phyloP scores from a whole-genome alignment of 495 filamentous ascomycete genomes.

The Penicillium salamii region DNA sequence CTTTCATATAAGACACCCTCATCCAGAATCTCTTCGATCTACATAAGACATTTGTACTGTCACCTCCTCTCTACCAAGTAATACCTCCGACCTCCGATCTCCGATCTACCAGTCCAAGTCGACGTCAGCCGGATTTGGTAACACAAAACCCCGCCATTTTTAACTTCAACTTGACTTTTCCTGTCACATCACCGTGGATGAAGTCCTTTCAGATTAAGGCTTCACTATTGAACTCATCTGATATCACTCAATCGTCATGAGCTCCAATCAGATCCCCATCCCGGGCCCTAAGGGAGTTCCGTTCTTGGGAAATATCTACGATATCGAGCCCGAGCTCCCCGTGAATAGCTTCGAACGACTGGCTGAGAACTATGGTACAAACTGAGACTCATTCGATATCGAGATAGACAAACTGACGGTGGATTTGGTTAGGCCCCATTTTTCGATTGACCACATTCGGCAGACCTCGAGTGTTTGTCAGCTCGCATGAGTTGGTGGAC shows the following conservation, averaged over 20 bases:
- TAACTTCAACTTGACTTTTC: neutral
- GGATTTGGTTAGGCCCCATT: slow-evolving; percentile 48
- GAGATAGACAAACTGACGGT: neutral
- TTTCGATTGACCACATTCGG: slow-evolving; percentile 40
- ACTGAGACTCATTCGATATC: neutral
- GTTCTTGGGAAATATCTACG: slow-evolving; percentile 62
- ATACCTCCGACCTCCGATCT: neutral
- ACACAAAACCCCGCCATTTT: neutral
- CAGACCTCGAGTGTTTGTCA: slow-evolving; percentile 33
- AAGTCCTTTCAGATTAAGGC: too few relatives aligned
- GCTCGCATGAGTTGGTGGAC: slow-evolving; percentile 54
- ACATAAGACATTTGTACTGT: neutral
- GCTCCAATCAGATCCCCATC: slow-evolving; percentile 37
- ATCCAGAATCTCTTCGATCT: neutral
- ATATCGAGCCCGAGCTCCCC: slow-evolving; percentile 53
- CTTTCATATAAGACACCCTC: neutral
- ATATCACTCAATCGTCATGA: slow-evolving; percentile 12
- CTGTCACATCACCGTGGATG: too few relatives aligned
- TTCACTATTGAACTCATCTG: neutral
- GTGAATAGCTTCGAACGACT: slow-evolving; percentile 52
- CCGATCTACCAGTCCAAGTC: neutral
- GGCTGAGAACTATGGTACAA: slow-evolving; percentile 59
- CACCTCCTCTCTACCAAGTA: neutral
- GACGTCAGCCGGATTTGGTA: slow-evolving; percentile 6
- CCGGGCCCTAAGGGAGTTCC: slow-evolving; percentile 63